Evolutionary conservation across 495 filamentous ascomycete species (phyloP).

Genomic region (Penicillium canescens): DNA sequence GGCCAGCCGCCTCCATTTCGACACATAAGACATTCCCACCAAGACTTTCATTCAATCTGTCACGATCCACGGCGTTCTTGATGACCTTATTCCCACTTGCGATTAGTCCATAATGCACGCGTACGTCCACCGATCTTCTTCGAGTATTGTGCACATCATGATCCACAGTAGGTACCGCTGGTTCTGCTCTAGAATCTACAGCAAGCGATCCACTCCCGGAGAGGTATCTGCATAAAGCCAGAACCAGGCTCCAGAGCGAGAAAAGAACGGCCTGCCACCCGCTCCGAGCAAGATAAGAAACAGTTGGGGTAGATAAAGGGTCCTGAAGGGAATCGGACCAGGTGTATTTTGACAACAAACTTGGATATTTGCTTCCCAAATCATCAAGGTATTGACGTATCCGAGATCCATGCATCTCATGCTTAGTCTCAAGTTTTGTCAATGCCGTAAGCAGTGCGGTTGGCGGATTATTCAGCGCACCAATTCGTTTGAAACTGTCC

Average conservation of each 20-base stretch:
- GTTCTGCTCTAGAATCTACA: too few relatives aligned
- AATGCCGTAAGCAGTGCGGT: constrained; percentile 1
- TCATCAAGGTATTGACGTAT: neutral
- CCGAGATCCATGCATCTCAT: constrained; percentile 14
- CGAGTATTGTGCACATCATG: too few relatives aligned
- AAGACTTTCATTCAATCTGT: neutral
- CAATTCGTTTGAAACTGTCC: constrained; percentile 23
- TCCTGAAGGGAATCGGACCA: too few relatives aligned
- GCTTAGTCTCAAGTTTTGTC: neutral
- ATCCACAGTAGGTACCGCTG: too few relatives aligned
- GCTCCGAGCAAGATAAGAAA: too few relatives aligned
- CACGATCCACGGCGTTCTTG: neutral
- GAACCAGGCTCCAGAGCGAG: too few relatives aligned
- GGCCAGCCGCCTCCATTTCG: neutral
- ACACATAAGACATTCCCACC: neutral
- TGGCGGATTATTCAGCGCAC: constrained; percentile 11
- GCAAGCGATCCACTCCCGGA: too few relatives aligned
- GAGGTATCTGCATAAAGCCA: too few relatives aligned
- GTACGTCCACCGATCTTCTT: too few relatives aligned
- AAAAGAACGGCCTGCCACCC: too few relatives aligned
- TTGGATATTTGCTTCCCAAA: neutral
- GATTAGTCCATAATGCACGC: neutral
- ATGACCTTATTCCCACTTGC: neutral
- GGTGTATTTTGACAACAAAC: too few relatives aligned
- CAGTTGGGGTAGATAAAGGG: too few relatives aligned